These are phyloP conservation scores for Moniliella sp. DNA, from an alignment of 1,284 basidiomycete genomes.

Conservation along the genomic window DNA sequence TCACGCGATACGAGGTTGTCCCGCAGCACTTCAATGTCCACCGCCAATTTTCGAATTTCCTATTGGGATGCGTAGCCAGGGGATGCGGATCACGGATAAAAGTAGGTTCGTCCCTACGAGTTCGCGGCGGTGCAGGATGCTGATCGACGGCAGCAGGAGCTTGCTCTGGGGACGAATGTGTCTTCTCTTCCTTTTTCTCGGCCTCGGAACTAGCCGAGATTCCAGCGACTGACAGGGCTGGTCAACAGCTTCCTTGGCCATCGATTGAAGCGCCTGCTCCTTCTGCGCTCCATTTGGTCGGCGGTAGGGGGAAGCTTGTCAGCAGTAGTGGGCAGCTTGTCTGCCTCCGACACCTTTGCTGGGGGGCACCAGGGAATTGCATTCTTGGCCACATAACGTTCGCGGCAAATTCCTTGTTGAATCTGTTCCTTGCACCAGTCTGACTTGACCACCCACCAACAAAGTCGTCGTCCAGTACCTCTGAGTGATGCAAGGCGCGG, in stretches of 20 bases:
- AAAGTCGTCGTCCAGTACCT: too few relatives aligned
- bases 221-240: background rate
- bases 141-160: background rate
- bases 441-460: too few relatives aligned
- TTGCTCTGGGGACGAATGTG: background rate
- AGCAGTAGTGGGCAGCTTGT: too few relatives aligned
- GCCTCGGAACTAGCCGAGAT: constrained; percentile 1
- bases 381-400: too few relatives aligned
- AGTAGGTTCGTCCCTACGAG: background rate
- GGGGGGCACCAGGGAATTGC: too few relatives aligned
- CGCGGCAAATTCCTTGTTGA: too few relatives aligned
- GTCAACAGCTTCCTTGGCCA: background rate
- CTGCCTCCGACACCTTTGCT: too few relatives aligned
- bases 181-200: background rate
- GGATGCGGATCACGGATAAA: constrained; percentile 37
- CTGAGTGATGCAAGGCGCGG: too few relatives aligned
- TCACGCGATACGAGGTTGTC: constrained; percentile 53
- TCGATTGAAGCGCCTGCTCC: constrained; percentile 1
- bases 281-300: too few relatives aligned
- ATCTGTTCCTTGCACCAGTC: too few relatives aligned
- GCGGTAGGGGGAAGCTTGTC: too few relatives aligned
- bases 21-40: constrained; percentile 54
- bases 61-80: constrained; percentile 53
- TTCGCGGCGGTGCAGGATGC: background rate
- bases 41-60: constrained; percentile 48